These are phyloP conservation scores for Ophiostoma fasciatum DNA, from an alignment of 2,329 filamentous ascomycete genomes.

Conservation along the genomic window DNA sequence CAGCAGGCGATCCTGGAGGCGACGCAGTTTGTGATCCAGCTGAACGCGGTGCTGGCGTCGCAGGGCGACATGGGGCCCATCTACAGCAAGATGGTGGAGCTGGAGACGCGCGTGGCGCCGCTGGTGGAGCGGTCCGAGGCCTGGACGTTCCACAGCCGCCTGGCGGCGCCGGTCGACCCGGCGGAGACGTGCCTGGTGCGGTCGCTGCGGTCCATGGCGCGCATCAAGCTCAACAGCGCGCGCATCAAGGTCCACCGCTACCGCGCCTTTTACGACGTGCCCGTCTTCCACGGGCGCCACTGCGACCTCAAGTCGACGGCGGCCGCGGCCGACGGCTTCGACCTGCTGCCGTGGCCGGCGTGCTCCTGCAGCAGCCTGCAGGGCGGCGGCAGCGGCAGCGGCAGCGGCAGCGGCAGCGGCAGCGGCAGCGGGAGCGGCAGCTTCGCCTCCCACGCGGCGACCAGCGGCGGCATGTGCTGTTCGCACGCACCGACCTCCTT, in stretches of 20 bases:
- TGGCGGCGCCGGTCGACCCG: constrained; percentile 22
- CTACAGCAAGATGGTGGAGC: constrained; percentile 25
- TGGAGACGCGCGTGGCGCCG: constrained; percentile 24
- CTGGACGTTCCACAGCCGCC: constrained; percentile 20
- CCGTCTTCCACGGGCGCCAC: constrained; percentile 32
- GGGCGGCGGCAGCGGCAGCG: constrained; percentile 6
- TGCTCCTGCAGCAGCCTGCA: constrained; percentile 19
- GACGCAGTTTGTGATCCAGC: constrained; percentile 32
- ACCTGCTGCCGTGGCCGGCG: constrained; percentile 18
- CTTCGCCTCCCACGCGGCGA: no score
- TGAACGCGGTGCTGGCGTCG: constrained; percentile 26
- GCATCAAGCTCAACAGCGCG: constrained; percentile 36
- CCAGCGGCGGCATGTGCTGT: no score
- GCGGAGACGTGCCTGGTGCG: constrained; percentile 27
- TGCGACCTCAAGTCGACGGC: constrained; percentile 28
- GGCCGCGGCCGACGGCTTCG: constrained; percentile 15
- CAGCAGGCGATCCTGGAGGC: constrained; percentile 32
- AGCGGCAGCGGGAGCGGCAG: no score
- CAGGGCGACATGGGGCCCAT: constrained; percentile 24
- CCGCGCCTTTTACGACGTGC: constrained; percentile 33
- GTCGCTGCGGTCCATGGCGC: constrained; percentile 29
- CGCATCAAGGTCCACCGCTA: constrained; percentile 37
- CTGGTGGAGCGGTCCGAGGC: constrained; percentile 21
- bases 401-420: neutral
- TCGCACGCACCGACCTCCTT: no score